A percentile compares a stretch with the other conserved stretches of the same genome.
Conservation (phyloP, 495 filamentous ascomycete genomes). For the Aspergillus heteromorphus region DNA sequence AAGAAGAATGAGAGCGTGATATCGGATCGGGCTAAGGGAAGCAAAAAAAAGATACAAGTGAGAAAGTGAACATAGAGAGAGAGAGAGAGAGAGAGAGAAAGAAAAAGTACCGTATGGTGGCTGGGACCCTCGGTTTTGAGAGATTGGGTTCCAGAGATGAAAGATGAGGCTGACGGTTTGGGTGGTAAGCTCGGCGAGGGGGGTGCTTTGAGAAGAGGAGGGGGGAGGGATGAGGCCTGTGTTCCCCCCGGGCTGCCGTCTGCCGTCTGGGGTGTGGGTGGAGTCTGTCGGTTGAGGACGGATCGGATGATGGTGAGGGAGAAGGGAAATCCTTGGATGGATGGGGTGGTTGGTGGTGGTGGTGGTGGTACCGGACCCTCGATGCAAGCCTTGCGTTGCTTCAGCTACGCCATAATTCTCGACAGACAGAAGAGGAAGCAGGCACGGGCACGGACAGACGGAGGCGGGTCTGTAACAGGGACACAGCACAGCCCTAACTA, state of each 20-base stretch:
- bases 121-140: not conserved
- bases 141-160: slow-evolving; percentile 11
- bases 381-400: not conserved
- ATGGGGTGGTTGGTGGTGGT: no score
- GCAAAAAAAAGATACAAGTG: not conserved
- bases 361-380: no score
- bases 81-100: not conserved
- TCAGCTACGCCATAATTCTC: not conserved
- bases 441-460: no score
- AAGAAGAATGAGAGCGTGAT: not conserved
- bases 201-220: not conserved
- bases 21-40: slow-evolving; percentile 1
- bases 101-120: not conserved
- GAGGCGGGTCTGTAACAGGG: not conserved
- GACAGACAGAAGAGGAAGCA: not conserved
- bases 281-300: no score
- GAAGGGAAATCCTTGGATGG: not conserved
- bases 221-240: not conserved
- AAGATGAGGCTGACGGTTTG: slow-evolving; percentile 14
- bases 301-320: no score
- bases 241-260: not conserved
- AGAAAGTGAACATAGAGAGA: no score
- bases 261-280: not conserved
- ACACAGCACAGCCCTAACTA: not conserved
- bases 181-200: slow-evolving; percentile 6